Conservation (phyloP, 1,139 yeast species). For the Suhomyces atakaporum region DNA sequence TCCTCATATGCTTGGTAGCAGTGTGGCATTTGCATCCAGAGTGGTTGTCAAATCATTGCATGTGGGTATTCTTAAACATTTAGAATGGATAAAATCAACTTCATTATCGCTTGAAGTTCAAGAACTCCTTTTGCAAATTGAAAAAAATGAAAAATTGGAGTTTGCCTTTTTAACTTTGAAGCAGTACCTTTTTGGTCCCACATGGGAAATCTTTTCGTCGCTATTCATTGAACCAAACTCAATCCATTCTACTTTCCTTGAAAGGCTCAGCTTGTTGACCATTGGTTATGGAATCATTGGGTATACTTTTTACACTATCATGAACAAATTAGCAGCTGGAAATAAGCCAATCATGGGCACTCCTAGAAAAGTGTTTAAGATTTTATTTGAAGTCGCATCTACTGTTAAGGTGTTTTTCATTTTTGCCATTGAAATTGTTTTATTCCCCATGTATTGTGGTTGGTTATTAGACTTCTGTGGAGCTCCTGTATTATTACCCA, state of each 20-base stretch:
- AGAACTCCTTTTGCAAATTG: too few species aligned
- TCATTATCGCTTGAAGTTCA: too few species aligned
- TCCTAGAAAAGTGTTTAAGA: conserved; percentile 50
- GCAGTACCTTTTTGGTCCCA: conserved; percentile 12
- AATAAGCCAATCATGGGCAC: conserved; percentile 50
- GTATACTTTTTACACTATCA: conserved; percentile 28
- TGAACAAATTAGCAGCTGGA: conserved; percentile 38
- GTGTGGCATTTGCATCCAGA: conserved; percentile 18
- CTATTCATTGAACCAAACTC: conserved; percentile 20
- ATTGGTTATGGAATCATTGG: conserved; percentile 44
- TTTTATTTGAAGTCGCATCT: conserved; percentile 51
- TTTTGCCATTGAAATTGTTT: conserved; percentile 74
- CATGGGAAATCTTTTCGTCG: conserved; percentile 16
- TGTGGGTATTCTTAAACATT: neutral
- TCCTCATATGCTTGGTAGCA: conserved; percentile 41
- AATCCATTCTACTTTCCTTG: conserved; percentile 26
- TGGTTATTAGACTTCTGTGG: conserved; percentile 68
- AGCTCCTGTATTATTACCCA: conserved; percentile 50
- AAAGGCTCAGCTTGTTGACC: conserved; percentile 34
- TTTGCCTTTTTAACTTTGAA: conserved; percentile 3
- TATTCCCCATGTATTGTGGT: conserved; percentile 90
- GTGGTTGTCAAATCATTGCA: neutral
- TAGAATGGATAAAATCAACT: neutral
- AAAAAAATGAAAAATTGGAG: neutral
- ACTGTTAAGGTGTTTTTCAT: conserved; percentile 75